Base-by-base conservation (phyloP, 164 flowering plant species). In the Liquidambar formosana region DNA sequence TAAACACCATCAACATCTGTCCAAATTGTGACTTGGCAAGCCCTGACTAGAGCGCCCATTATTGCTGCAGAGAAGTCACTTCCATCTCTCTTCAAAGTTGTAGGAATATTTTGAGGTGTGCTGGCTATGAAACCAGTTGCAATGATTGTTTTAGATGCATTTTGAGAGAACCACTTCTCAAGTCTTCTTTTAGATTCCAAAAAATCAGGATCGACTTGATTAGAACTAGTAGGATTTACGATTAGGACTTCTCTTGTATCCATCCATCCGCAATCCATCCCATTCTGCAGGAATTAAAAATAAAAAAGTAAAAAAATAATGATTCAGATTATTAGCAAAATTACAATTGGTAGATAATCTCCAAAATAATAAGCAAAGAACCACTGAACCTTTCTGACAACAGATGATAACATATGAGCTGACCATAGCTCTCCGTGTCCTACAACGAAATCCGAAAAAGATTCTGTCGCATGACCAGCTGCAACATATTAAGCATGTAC, bases 371-470 rank as follows among this genome's bases (percentile, higher is more conserved):
- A 12, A 53, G 48, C 25, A 54, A 43, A 33, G 22, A 65, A 69
- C 38, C 25, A 53, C 27, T 47, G 25, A 14, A 95, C 99, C 99
- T 89, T 86, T 72, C 84, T 83, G 25, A 95, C 71, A 66, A 84
- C 83, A 71, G 72, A 58, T 38, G 97, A 84, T 64, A 95, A 75
- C 83, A 93, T 44, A 67, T 91, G 95, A 63, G 98, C 97, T 67
- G 99, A 89, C 99, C 99, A 95, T 66, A 95, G 65, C 83, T 95
- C 99, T 56, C 99, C 99, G 77, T 95, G 92, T 57, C 99, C 98
- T 12, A 85, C 99, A 61, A 93, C 94, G 79, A 93, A 91, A 75
- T 93, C 99, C 12, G 97, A 75, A 76, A 95, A 95, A 49, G 98
- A 91, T 76, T 95, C 99, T 1, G 97, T 90, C 19, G 86, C 97